phyloP scores from a whole-genome alignment of 495 filamentous ascomycete genomes.

The Talaromyces trachyspermus region DNA sequence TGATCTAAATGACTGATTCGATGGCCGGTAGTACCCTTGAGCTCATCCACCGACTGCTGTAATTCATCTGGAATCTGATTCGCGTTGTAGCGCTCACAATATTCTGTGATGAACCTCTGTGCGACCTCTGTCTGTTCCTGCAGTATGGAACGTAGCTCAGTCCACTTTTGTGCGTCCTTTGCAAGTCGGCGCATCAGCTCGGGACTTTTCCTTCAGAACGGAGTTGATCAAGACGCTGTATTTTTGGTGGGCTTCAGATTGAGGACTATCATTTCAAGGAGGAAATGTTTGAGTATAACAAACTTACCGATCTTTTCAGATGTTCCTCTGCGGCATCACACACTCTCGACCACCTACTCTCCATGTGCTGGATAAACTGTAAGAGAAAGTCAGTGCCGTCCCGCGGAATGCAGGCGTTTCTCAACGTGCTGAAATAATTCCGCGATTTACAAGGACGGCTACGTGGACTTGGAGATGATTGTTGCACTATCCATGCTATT shows the following conservation, averaged over 20 bases:
- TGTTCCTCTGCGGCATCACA: conserved; percentile 7
- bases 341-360: conserved; percentile 12
- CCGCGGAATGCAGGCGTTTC: conserved; percentile 15
- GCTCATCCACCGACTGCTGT: conserved; percentile 9
- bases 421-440: conserved; percentile 16
- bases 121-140: conserved; percentile 11
- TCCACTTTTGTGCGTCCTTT: conserved; percentile 16
- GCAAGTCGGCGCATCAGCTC: conserved; percentile 9
- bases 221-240: conserved; percentile 3
- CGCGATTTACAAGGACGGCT: conserved; percentile 6
- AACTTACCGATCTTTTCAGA: background rate
- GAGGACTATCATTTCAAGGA: no score
- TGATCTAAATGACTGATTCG: conserved; percentile 17
- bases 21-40: conserved; percentile 8
- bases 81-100: conserved; percentile 12
- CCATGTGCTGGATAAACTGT: conserved; percentile 13
- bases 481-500: conserved; percentile 1
- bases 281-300: no score
- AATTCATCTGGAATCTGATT: background rate
- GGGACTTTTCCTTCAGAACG: conserved; percentile 5
- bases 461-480: background rate
- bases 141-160: conserved; percentile 13
- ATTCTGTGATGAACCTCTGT: conserved; percentile 13
- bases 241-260: background rate
- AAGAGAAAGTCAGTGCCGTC: conserved; percentile 15